Base-by-base conservation (phyloP, 441 rosid genomes). In the Populus trichocarpa region DNA sequence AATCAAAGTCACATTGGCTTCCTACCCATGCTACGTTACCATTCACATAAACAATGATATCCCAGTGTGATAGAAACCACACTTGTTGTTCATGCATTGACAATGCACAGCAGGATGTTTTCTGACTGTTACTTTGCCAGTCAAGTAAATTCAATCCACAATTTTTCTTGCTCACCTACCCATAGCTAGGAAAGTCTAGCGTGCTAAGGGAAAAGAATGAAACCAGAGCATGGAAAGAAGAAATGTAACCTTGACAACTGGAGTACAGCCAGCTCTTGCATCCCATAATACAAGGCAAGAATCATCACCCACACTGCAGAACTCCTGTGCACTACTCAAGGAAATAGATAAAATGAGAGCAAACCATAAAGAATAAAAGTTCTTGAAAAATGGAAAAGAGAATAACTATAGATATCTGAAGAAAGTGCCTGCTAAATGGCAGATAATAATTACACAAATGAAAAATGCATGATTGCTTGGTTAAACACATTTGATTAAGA, bases 221-320 rank as follows among this genome's bases (percentile, higher is more conserved):
- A 16, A 53, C 61, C 61, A 53, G 9, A 53, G 7, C 8, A 2
- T 23, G 61, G 70, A 35, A 38, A 66, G 30, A 53, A 33, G 46
- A 26, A 36, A 68, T 57, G 61, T 8, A 72, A 88, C 91, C 91
- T 88, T 88, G 81, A 88, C 79, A 75, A 78, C 84, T 69, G 89
- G 89, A 73, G 78, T 61, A 69, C 80, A 53, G 57, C 89, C 89
- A 71, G 80, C 77, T 81, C 91, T 85, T 74, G 89, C 85, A 81
- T 88, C 91, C 89, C 91, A 88, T 23, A 88, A 72, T 67, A 86
- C 82, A 46, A 88, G 89, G 82, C 88, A 85, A 30, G 91, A 86
- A 80, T 88, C 91, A 82, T 88, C 91, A 28, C 89, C 91, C 11
- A 86, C 88, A 66, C 88, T 88, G 63, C 89, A 87, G 78, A 87